Percentiles rank a stretch among this genome's conserved stretches.
phyloP scores from a whole-genome alignment of 2,329 filamentous ascomycete genomes.

The Purpureocillium takamizusanense region DNA sequence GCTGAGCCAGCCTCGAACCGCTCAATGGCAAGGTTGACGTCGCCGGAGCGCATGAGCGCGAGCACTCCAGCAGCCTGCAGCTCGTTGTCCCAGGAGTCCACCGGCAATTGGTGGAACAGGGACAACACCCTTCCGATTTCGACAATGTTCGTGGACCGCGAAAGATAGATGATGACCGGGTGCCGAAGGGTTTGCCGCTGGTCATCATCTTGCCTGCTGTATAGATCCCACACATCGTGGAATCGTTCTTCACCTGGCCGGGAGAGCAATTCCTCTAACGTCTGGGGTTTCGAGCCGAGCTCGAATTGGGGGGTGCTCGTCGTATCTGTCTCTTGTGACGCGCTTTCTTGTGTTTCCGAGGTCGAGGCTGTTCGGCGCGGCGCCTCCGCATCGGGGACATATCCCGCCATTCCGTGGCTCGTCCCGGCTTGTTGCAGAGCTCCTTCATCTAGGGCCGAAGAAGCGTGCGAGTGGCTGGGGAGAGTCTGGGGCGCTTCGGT shows the following conservation, averaged over 20 bases:
- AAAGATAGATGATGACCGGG: conserved; percentile 31
- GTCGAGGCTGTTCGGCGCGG: no score
- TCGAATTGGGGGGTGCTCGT: not conserved
- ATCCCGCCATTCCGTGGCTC: no score
- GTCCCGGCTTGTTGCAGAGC: no score
- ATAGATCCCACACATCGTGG: conserved; percentile 35
- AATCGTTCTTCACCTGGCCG: conserved; percentile 17
- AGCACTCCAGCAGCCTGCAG: conserved; percentile 30
- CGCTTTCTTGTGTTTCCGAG: no score
- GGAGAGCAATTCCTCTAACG: conserved; percentile 13
- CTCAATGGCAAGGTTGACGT: conserved; percentile 26
- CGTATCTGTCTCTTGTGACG: not conserved
- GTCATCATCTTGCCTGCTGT: conserved; percentile 23
- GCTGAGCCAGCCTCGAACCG: conserved; percentile 30
- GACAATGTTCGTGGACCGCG: conserved; percentile 29
- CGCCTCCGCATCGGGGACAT: no score
- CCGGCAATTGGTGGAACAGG: conserved; percentile 29
- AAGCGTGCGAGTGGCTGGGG: no score
- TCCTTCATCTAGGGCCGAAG: no score
- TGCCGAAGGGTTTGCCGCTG: conserved; percentile 18
- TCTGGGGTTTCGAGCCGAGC: conserved; percentile 2
- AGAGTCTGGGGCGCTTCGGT: not conserved
- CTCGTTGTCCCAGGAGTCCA: conserved; percentile 28
- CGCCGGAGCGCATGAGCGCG: conserved; percentile 30
- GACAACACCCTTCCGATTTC: conserved; percentile 36